Base-by-base conservation (phyloP, 768 basidiomycete species). In the Leccinum pellstonianum region DNA sequence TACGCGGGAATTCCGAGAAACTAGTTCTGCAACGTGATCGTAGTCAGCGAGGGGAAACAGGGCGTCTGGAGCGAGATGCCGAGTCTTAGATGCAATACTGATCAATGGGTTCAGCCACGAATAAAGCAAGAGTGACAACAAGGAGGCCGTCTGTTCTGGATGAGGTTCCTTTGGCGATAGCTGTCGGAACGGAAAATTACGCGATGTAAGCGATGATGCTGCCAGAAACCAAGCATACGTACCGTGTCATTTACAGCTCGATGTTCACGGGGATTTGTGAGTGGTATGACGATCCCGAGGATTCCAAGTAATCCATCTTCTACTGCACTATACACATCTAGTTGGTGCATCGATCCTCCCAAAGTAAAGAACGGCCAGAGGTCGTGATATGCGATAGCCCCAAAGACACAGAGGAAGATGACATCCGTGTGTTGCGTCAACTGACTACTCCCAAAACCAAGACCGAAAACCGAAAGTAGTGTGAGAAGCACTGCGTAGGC, bases 91-190 rank as follows among this genome's bases (percentile, higher is more conserved):
- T 1, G 79, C 82, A 3, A 70, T 58, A 48, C 74, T 74, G 25
- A 86, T 74, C 41, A 81, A 68, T 4, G 77, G 75, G 62, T 88
- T 81, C 61, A 88, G 73, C 72, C 80, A 90, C 17, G 76, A 73
- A 66, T 78, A 87, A 5, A 77, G 68, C 19, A 81, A 43, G 38
- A 66, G 57, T 5, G 69, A 76, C 11, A 76, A 54, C 63, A 64
- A 70, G 3, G 79, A 74, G 4, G 77, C 69, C 5, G 75, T 77
- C 57, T 79, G 79, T 57, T 80, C 77, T 0, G 77, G 75, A 60
- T 74, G 74, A 41, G 67, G 68, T 25, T 54, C 58, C 47, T 51
- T 27, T 11, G 23, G 9, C 3, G 37, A 25, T 17, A n/a, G 19
- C 62, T 61, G 29, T 29, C 29, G 21, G 27, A 52, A 49, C 21